These are phyloP conservation scores for Neoboletus magnificus DNA, from an alignment of 768 basidiomycete genomes.

Conservation along the genomic window DNA sequence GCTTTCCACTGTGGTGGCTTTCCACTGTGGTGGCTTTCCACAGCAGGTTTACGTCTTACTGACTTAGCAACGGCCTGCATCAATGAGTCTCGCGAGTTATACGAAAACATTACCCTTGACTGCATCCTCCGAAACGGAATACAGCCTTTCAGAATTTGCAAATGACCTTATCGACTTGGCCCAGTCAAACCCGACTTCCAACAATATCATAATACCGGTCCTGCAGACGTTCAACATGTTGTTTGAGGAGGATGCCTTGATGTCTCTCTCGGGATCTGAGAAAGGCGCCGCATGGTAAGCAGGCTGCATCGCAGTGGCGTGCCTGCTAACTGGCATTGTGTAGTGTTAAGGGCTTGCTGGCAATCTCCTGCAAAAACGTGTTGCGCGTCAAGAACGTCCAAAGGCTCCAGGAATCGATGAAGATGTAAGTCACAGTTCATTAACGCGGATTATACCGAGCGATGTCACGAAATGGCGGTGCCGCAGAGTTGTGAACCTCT, in stretches of 20 bases:
- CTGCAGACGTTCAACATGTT: constrained; percentile 73
- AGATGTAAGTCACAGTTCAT: constrained; percentile 55
- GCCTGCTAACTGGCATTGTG: constrained; percentile 8
- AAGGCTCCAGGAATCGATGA: constrained; percentile 78
- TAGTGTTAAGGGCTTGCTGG: constrained; percentile 55
- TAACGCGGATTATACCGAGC: constrained; percentile 10
- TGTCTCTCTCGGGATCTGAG: constrained; percentile 42
- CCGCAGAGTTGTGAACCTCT: constrained; percentile 61
- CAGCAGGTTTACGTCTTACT: constrained; percentile 15
- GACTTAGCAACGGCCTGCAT: constrained; percentile 64
- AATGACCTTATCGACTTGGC: constrained; percentile 57
- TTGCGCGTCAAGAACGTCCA: constrained; percentile 77
- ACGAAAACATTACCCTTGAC: constrained; percentile 49
- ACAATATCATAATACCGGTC: constrained; percentile 77
- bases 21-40: constrained; percentile 5
- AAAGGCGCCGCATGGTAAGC: constrained; percentile 54
- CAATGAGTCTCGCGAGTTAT: constrained; percentile 58
- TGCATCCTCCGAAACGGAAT: constrained; percentile 29
- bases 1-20: constrained; percentile 26
- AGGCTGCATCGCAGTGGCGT: constrained; percentile 13
- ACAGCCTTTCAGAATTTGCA: constrained; percentile 50
- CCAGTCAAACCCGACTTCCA: constrained; percentile 53
- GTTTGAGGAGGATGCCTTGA: constrained; percentile 64
- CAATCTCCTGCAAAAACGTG: constrained; percentile 59
- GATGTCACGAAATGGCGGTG: constrained; percentile 12